Base-by-base conservation (phyloP, 768 basidiomycete genomes). In the Trametes elegans region DNA sequence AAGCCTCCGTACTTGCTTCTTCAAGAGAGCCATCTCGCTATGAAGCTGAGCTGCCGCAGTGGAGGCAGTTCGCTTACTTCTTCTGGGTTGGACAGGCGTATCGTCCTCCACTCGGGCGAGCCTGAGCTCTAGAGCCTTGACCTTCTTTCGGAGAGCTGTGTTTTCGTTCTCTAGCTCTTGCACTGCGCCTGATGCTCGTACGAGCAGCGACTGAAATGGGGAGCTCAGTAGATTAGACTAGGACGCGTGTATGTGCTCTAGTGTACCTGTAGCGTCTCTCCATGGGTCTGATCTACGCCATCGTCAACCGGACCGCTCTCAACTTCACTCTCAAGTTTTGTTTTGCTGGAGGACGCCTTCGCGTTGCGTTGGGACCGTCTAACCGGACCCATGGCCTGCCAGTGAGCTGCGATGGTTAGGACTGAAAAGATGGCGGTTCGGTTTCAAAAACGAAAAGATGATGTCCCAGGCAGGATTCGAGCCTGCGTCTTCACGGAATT, bases 71-170 rank as follows among this genome's bases (percentile, higher is more conserved):
- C 52, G 57, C 49, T 44, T 58, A 7, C 62, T 56, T 42, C 43
- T 45, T 52, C 23, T 58, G 11, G 66, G 67, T 53, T 66, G 66
- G 19, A 64, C 31, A 5, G 53, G 52, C 18, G 42, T 57, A 31
- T 65, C 60, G 31, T 66, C 64, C 19, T 53, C 32, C 8, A 66
- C 29, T 11, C 29, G 49, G 29, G 65, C 64, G 11, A 62, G 42
- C 29, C 60, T 53, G 16, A 24, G 24, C 23, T 58, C 35, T 0
- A 69, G 57, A 9, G 61, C 35, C n/a, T 31, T 50, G 31, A 65
- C 68, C 44, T 50, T 31, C 46, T 53, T 54, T 23, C 41, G 40
- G n/a, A 67, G 51, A 2, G 7, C 19, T 3, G 47, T 27, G 9
- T 62, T 48, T 46, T 66, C 60, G 7, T 53, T 40, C 23, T 55